Conservation (phyloP, 108 stramenopile species). For the Nitzschia putrida region DNA sequence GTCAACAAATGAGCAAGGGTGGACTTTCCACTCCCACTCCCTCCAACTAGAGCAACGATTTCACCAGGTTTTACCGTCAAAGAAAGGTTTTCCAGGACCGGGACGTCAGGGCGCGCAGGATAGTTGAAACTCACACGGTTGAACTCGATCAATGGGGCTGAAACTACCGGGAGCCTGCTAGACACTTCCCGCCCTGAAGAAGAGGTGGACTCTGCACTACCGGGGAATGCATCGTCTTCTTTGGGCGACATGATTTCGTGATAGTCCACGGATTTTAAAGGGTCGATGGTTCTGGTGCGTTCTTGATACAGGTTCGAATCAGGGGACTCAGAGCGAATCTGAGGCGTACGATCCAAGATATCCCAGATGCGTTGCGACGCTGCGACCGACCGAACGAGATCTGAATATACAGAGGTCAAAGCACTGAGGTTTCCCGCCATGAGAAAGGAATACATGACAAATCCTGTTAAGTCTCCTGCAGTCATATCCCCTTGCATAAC, state of each 20-base stretch:
- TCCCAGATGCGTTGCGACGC: constrained; percentile 64
- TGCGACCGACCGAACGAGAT: constrained; percentile 65
- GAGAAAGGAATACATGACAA: constrained; percentile 87
- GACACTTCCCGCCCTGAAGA: neutral
- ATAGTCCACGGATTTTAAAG: constrained; percentile 4
- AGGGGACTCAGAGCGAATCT: constrained; percentile 25
- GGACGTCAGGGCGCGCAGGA: constrained; percentile 78
- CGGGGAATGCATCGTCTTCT: neutral
- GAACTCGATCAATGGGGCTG: constrained; percentile 55
- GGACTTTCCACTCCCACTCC: constrained; percentile 79
- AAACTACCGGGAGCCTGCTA: neutral
- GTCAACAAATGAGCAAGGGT: constrained; percentile 80
- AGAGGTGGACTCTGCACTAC: neutral
- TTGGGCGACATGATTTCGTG: neutral
- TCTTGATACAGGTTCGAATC: neutral
- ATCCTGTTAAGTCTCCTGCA: constrained; percentile 83
- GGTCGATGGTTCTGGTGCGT: neutral
- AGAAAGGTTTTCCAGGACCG: constrained; percentile 61
- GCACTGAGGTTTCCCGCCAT: constrained; percentile 75
- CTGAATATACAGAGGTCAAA: constrained; percentile 73
- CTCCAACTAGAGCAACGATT: constrained; percentile 87
- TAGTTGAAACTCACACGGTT: constrained; percentile 80
- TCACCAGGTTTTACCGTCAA: constrained; percentile 75
- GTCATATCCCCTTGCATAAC: constrained; percentile 57
- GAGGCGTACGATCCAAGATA: constrained; percentile 64